Evolutionary conservation across 2,329 filamentous ascomycete genomes (phyloP).

Genomic region (Colletotrichum sp.): DNA sequence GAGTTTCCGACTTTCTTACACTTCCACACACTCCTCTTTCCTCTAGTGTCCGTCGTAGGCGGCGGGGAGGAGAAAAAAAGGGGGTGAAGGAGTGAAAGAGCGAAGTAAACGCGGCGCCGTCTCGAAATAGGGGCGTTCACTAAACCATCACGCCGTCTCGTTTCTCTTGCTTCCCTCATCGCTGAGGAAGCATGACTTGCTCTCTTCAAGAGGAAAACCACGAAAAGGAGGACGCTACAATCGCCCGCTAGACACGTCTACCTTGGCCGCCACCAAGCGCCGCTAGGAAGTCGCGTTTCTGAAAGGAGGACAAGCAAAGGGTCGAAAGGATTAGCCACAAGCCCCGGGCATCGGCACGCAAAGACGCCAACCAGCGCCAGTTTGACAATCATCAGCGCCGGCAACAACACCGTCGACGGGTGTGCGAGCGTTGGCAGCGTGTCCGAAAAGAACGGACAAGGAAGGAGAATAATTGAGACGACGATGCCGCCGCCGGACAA

Average conservation of each 20-base stretch:
- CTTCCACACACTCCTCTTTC: not conserved
- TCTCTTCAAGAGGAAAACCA: not conserved
- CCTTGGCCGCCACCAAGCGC: not conserved
- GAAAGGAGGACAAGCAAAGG: not conserved
- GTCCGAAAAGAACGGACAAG: not conserved
- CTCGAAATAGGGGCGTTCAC: not conserved
- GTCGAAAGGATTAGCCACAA: not conserved
- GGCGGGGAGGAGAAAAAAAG: not conserved
- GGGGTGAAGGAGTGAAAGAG: not conserved
- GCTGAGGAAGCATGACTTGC: not conserved
- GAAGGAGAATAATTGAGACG: not conserved
- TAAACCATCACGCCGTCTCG: not conserved
- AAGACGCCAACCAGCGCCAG: not conserved
- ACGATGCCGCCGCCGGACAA: not conserved
- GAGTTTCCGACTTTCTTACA: not conserved
- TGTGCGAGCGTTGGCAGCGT: constrained; percentile 9
- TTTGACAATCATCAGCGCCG: not conserved
- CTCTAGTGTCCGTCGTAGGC: not conserved
- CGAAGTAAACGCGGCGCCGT: not conserved
- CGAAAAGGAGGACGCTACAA: not conserved
- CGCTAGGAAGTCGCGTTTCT: not conserved
- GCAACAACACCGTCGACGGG: constrained; percentile 1
- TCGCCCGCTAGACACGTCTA: constrained; percentile 8
- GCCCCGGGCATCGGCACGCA: not conserved
- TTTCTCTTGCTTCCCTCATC: not conserved